phyloP scores from a whole-genome alignment of 75 land plant genomes.

The Sequoia sempervirens region DNA sequence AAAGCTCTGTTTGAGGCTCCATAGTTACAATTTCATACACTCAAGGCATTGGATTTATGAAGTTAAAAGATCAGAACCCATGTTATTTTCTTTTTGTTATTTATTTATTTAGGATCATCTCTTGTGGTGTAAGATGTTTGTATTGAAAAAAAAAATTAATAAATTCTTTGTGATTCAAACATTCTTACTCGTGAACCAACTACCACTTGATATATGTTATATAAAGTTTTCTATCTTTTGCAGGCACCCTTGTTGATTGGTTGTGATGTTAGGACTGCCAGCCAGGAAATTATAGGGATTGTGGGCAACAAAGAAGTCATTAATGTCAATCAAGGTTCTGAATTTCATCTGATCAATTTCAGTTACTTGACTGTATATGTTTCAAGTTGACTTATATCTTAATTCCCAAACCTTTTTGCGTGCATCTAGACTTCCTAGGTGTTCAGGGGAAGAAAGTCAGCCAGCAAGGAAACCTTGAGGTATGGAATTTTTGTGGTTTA shows the following conservation, averaged over 20 bases:
- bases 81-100: background rate
- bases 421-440: constrained; percentile 46
- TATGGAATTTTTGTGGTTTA: constrained; percentile 5
- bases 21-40: background rate
- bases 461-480: constrained; percentile 41
- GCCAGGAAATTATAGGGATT: constrained; percentile 39
- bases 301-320: constrained; percentile 79
- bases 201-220: too few relatives aligned
- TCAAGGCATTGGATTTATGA: background rate
- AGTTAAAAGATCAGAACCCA: background rate
- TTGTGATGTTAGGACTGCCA: constrained; percentile 71
- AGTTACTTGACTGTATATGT: background rate
- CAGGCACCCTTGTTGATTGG: constrained; percentile 93
- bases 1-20: too few relatives aligned
- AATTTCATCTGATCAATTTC: background rate
- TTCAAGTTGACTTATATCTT: background rate
- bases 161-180: background rate
- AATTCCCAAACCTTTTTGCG: background rate
- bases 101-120: too few relatives aligned
- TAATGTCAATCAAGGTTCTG: constrained; percentile 80
- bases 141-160: too few relatives aligned
- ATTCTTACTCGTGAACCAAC: background rate
- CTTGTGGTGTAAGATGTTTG: too few relatives aligned
- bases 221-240: constrained; percentile 1
- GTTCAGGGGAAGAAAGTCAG: constrained; percentile 75